Percentiles rank a stretch among this genome's conserved stretches.
Evolutionary conservation across 352 stramenopile species (phyloP).

Genomic region (Phytophthora litchii): DNA sequence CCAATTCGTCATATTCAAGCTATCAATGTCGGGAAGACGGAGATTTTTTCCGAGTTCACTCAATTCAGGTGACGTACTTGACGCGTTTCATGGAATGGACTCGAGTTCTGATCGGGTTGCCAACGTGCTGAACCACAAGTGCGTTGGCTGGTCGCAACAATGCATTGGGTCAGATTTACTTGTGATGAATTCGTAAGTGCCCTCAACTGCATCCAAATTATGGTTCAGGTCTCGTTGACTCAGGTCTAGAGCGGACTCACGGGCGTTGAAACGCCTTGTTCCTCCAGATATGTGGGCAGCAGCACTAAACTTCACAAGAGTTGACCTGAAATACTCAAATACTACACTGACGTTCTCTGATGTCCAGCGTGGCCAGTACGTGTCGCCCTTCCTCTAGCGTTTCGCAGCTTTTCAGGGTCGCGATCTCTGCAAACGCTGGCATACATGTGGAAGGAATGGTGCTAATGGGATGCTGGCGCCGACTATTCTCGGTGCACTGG

Average conservation of each 20-base stretch:
- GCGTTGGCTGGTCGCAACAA: neutral
- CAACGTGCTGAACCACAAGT: neutral
- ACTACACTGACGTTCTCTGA: conserved; percentile 8
- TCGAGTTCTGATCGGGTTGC: conserved; percentile 1
- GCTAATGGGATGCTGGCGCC: conserved; percentile 10
- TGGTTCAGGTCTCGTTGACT: conserved; percentile 11
- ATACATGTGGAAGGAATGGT: conserved; percentile 7
- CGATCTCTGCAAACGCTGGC: no score
- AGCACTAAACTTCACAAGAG: neutral
- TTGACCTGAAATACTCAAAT: conserved; percentile 8
- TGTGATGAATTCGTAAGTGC: conserved; percentile 12
- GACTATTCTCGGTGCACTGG: conserved; percentile 30
- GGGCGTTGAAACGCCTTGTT: conserved; percentile 19
- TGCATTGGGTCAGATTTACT: conserved; percentile 1
- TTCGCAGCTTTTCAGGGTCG: conserved; percentile 10
- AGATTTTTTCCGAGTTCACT: no score
- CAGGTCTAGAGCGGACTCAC: conserved; percentile 4
- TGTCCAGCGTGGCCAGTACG: conserved; percentile 14
- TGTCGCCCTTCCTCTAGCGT: conserved; percentile 19
- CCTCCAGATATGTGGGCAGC: neutral
- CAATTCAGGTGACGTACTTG: no score
- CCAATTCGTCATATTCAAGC: neutral
- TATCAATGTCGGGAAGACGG: no score
- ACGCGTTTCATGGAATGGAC: neutral
- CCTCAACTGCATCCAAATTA: conserved; percentile 5